Evolutionary conservation across 345 rosid genomes (phyloP).

Genomic region (Citropsis articulata): DNA sequence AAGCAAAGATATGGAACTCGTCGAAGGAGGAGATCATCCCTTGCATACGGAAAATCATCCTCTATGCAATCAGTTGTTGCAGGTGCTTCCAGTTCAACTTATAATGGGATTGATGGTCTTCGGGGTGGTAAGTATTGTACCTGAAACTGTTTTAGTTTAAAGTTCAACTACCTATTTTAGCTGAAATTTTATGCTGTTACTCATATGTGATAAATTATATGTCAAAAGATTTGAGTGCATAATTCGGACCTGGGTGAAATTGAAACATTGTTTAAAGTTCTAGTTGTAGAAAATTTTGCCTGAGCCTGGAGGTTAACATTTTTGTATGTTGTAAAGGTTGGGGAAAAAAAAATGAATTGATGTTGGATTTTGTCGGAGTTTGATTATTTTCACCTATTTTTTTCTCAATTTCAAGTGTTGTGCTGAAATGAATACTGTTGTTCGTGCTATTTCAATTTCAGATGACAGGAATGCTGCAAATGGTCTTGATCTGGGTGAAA

Average conservation of each 20-base stretch:
- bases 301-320: background rate
- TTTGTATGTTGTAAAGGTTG: background rate
- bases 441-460: slow-evolving; percentile 19
- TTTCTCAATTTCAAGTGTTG: background rate
- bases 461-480: slow-evolving; percentile 28
- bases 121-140: slow-evolving; percentile 31
- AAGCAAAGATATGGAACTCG: slow-evolving; percentile 41
- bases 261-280: background rate
- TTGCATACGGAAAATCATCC: slow-evolving; percentile 33
- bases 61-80: slow-evolving; percentile 21
- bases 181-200: background rate
- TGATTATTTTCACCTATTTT: background rate
- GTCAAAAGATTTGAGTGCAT: background rate
- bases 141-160: background rate
- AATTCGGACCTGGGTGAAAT: background rate
- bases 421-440: slow-evolving; percentile 17
- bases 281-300: background rate
- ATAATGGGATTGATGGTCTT: slow-evolving; percentile 22
- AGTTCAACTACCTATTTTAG: background rate
- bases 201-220: background rate
- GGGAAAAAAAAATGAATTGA: background rate
- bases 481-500: slow-evolving; percentile 23
- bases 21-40: slow-evolving; percentile 39
- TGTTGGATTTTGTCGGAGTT: background rate
- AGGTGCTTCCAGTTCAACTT: slow-evolving; percentile 18